These are phyloP conservation scores for Periconia digitata DNA, from an alignment of 2,329 filamentous ascomycete species.

Conservation along the genomic window DNA sequence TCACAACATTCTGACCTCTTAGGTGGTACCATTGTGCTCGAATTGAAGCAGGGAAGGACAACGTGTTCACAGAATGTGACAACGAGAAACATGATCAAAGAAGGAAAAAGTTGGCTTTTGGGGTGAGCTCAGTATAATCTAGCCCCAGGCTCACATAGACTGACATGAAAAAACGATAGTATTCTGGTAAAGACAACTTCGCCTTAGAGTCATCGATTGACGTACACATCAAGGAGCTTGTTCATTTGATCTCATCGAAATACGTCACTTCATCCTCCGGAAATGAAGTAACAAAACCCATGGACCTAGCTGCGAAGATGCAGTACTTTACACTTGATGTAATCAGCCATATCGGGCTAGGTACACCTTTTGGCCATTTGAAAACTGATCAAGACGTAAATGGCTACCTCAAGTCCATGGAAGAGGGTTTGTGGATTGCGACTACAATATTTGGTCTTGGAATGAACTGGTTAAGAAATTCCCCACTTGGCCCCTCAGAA, in stretches of 20 bases:
- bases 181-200: slow-evolving; percentile 58
- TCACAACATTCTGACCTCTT: no score
- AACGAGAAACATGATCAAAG: slow-evolving; percentile 49
- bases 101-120: slow-evolving; percentile 54
- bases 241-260: slow-evolving; percentile 52
- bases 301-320: slow-evolving; percentile 53
- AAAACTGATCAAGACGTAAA: slow-evolving; percentile 53
- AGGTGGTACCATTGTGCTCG: slow-evolving; percentile 48
- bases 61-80: slow-evolving; percentile 56
- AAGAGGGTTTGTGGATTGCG: slow-evolving; percentile 35
- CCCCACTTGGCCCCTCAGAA: slow-evolving; percentile 35
- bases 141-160: not conserved
- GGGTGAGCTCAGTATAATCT: slow-evolving; percentile 32
- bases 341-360: slow-evolving; percentile 57
- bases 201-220: slow-evolving; percentile 55
- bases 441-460: slow-evolving; percentile 33
- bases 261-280: slow-evolving; percentile 38
- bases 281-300: slow-evolving; percentile 31
- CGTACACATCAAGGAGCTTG: slow-evolving; percentile 48
- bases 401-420: slow-evolving; percentile 48
- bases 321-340: slow-evolving; percentile 59
- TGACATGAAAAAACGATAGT: slow-evolving; percentile 42
- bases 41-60: slow-evolving; percentile 58
- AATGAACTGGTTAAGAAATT: slow-evolving; percentile 25
- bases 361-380: slow-evolving; percentile 55